These are phyloP conservation scores for Lactarius vividus DNA, from an alignment of 768 basidiomycete genomes.

Conservation along the genomic window DNA sequence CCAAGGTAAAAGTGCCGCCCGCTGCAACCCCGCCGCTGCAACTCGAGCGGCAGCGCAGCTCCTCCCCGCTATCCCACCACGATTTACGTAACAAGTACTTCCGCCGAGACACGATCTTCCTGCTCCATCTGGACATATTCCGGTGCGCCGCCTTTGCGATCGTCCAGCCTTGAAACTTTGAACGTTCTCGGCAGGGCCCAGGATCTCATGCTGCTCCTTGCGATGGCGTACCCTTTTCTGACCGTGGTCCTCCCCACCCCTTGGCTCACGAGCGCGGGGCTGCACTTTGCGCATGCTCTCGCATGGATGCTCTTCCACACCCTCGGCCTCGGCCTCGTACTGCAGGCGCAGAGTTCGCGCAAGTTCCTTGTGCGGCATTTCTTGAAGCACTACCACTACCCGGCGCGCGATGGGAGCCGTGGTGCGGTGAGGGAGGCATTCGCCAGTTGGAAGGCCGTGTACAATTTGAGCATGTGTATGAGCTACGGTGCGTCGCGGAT, in stretches of 20 bases:
- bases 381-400: constrained; percentile 91
- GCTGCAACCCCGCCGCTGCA: neutral
- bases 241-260: constrained; percentile 55
- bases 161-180: neutral
- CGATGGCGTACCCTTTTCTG: constrained; percentile 65
- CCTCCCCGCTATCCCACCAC: constrained; percentile 60
- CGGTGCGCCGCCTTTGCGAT: constrained; percentile 49
- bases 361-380: constrained; percentile 94
- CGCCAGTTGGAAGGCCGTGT: constrained; percentile 89
- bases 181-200: constrained; percentile 55
- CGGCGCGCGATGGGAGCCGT: constrained; percentile 59
- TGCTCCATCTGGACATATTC: constrained; percentile 80
- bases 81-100: constrained; percentile 91
- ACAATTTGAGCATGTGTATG: constrained; percentile 93
- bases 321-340: constrained; percentile 78
- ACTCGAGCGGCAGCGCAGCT: constrained; percentile 24
- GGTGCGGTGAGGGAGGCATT: constrained; percentile 93
- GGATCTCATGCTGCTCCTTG: constrained; percentile 76
- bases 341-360: constrained; percentile 78
- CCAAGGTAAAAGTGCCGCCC: neutral
- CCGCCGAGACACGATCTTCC: constrained; percentile 76
- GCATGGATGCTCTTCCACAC: constrained; percentile 86
- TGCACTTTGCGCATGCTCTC: constrained; percentile 83
- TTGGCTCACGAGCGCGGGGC: constrained; percentile 48
- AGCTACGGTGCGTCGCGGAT: constrained; percentile 66